Base-by-base conservation (phyloP, 352 stramenopile genomes). In the Phytophthora hibernalis region DNA sequence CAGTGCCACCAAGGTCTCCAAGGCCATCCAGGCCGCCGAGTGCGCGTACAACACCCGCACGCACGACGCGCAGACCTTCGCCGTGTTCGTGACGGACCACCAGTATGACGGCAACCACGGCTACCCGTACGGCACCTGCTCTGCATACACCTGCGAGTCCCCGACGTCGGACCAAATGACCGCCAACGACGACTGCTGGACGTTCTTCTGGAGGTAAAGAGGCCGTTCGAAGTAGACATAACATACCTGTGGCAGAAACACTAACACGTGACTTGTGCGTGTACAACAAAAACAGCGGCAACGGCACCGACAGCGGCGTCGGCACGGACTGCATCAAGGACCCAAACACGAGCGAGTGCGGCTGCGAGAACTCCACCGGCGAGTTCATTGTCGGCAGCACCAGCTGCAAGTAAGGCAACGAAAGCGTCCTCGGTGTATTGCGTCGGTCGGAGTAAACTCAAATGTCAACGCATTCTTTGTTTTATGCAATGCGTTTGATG, bases 21-120 rank as follows among this genome's bases (percentile, higher is more conserved):
- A 26, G 2, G 54, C 63, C 26, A 80, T 80, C n/a, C 72, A 80
- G 55, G 72, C 72, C 16, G 72, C 72, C 11, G 72, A 80, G 51
- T 80, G 72, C 55, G 61, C 72, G 38, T 47, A 77, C 72, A 80
- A 80, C 64, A 80, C 68, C 16, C 72, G 72, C 47, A 74, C 65
- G 18, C 40, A 72, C 31, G 31, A 65, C 5, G 70, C 48, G 22
- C 63, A 80, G 59, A 71, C 63, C 13, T 80, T 75, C 50, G 72
- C 72, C 3, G 68, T 80, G 12, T 80, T 80, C 59, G 37, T 54
- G 16, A 57, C 49, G 24, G 56, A 74, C 24, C 63, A 80, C 51
- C 28, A 75, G 68, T 77, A 77, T 55, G 68, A 80, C 24, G 59
- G 55, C 18, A 74, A 68, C 44, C 37, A 80, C 42, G 68, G 72